Percentiles rank a stretch among this genome's conserved stretches.
These are phyloP conservation scores for Rhizopus delemar DNA, from an alignment of 371 early-diverging fungal species.

Conservation along the genomic window DNA sequence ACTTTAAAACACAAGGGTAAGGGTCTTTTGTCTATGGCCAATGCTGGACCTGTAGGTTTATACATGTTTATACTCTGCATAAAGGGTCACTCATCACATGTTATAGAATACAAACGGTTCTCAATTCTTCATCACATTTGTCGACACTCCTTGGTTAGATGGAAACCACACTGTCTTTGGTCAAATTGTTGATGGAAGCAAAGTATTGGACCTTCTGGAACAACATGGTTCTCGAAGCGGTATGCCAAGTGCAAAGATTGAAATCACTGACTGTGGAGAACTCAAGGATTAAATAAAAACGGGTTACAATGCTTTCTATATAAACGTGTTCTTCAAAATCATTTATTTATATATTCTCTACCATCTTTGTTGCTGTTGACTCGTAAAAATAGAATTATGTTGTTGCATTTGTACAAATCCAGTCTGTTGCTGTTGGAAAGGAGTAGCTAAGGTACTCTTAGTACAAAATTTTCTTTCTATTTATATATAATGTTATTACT, in stretches of 20 bases:
- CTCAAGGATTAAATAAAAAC: slow-evolving; percentile 43
- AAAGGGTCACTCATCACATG: background rate
- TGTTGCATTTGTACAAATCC: slow-evolving; percentile 17
- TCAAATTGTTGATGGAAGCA: slow-evolving; percentile 77
- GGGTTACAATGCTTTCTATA: too few species aligned
- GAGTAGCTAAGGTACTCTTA: slow-evolving; percentile 16
- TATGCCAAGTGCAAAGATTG: slow-evolving; percentile 62
- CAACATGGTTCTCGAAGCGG: slow-evolving; percentile 70
- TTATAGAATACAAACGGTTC: slow-evolving; percentile 89
- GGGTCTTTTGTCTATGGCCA: slow-evolving; percentile 96
- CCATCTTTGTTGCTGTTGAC: slow-evolving; percentile 16
- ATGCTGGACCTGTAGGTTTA: slow-evolving; percentile 75
- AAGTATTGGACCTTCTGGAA: slow-evolving; percentile 84
- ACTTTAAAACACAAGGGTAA: slow-evolving; percentile 78
- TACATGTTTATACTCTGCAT: background rate
- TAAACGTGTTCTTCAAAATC: too few species aligned
- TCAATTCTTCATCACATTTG: slow-evolving; percentile 94
- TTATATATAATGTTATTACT: background rate
- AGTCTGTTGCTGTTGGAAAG: slow-evolving; percentile 24
- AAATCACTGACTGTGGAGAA: slow-evolving; percentile 83
- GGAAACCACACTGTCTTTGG: slow-evolving; percentile 90
- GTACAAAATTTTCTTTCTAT: slow-evolving; percentile 14
- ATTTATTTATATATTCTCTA: slow-evolving; percentile 3
- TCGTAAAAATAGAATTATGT: slow-evolving; percentile 7
- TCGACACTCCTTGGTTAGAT: slow-evolving; percentile 83